Percentiles rank a stretch among this genome's conserved stretches.
Conservation (phyloP, 495 filamentous ascomycete genomes). For the Pyrenopolyporus hunteri region DNA sequence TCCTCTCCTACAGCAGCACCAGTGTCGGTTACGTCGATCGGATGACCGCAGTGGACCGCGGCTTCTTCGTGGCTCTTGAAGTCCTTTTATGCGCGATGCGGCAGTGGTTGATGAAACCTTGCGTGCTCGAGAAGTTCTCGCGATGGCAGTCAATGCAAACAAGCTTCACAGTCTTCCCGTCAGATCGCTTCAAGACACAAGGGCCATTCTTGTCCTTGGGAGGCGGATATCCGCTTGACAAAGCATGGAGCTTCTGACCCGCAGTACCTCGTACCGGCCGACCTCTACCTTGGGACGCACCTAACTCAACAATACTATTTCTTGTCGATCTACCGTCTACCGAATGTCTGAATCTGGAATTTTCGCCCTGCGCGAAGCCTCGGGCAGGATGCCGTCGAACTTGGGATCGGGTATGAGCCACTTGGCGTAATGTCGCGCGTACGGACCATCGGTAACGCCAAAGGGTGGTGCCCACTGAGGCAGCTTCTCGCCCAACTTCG, state of each 20-base stretch:
- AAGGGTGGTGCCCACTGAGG: constrained; percentile 78
- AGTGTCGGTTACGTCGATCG: constrained; percentile 71
- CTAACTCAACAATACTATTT: constrained; percentile 67
- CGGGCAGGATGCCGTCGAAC: constrained; percentile 73
- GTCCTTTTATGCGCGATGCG: constrained; percentile 88
- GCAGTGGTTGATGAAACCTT: constrained; percentile 98
- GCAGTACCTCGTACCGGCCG: constrained; percentile 65
- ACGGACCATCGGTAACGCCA: constrained; percentile 89
- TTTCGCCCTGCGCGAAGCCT: constrained; percentile 39
- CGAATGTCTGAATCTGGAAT: constrained; percentile 48
- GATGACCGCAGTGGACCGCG: constrained; percentile 83
- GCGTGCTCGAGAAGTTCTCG: constrained; percentile 90
- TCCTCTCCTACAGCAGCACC: constrained; percentile 62
- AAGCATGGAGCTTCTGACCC: constrained; percentile 69
- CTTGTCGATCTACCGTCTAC: constrained; percentile 77
- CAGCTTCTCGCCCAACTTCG: constrained; percentile 61
- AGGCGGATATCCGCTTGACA: constrained; percentile 73
- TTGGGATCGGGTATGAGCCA: constrained; percentile 90
- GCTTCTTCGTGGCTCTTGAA: constrained; percentile 95
- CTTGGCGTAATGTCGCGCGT: constrained; percentile 88
- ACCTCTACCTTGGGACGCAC: constrained; percentile 58
- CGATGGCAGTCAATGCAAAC: constrained; percentile 87
- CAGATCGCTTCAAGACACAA: constrained; percentile 58
- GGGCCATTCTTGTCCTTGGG: constrained; percentile 68
- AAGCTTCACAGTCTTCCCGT: constrained; percentile 70